Percentiles rank a stretch among this genome's conserved stretches.
Conservation (phyloP, 768 basidiomycete genomes). For the Pholiota conissans region DNA sequence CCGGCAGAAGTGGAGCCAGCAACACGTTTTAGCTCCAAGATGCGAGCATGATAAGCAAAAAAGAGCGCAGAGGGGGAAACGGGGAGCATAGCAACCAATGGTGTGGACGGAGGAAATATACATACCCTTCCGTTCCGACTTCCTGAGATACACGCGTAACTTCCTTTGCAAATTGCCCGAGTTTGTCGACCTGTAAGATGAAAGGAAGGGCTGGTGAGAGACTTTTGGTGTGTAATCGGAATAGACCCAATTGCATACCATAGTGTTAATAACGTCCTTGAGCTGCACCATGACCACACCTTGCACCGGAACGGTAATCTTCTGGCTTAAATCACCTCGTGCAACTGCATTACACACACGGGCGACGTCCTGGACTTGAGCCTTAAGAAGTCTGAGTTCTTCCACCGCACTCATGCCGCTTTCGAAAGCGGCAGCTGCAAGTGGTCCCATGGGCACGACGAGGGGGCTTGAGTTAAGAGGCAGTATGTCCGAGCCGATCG, state of each 20-base stretch:
- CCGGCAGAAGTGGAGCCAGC: background rate
- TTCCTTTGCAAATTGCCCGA: slow-evolving; percentile 89
- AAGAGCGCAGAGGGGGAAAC: background rate
- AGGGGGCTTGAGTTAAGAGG: slow-evolving; percentile 51
- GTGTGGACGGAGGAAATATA: background rate
- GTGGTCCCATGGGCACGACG: slow-evolving; percentile 57
- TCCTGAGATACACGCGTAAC: slow-evolving; percentile 85
- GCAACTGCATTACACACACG: slow-evolving; percentile 82
- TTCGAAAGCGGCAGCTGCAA: slow-evolving; percentile 62
- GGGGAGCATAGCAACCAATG: background rate
- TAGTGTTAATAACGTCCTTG: slow-evolving; percentile 75
- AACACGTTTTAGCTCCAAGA: background rate
- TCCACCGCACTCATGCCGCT: slow-evolving; percentile 71
- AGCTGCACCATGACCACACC: slow-evolving; percentile 80
- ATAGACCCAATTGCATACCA: slow-evolving; percentile 30
- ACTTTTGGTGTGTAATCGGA: background rate
- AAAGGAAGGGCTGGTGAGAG: background rate
- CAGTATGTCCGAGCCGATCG: slow-evolving; percentile 34
- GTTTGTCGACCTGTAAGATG: slow-evolving; percentile 39
- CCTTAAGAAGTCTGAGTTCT: slow-evolving; percentile 77
- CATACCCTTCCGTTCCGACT: slow-evolving; percentile 78
- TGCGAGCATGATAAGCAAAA: background rate
- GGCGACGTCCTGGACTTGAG: slow-evolving; percentile 82
- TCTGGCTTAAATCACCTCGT: slow-evolving; percentile 71
- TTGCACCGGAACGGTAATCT: slow-evolving; percentile 78